Evolutionary conservation across 805 yeast species (phyloP), one percentile per base, ranked within the genome.

Genomic region (Monosporozyma unispora): DNA sequence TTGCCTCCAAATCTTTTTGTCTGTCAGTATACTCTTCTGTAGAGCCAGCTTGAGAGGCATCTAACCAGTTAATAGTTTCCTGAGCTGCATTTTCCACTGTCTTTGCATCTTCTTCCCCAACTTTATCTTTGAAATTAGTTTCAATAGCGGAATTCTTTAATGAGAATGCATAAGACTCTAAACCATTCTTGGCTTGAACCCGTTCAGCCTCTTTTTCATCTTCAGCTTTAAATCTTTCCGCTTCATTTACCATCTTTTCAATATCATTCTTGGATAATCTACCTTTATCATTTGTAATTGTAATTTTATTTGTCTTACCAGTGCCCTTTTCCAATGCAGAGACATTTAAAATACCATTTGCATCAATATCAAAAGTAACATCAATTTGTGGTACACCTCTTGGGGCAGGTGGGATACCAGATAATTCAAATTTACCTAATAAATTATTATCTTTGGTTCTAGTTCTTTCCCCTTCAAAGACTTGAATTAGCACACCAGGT

Each of bases 301-400:
- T 90, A 69, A 90, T 91, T 83, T 91, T 84, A 78, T 84, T 88
- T 61, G 96, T 75, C 80, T 90, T 91, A 78, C 97, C 98, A 57
- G 97, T 91, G 77, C 96, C 96, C 81, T 91, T 90, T 79, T 90
- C 98, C 61, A 89, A 78, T 52, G 97, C 97, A 60, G 95, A 84
- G 51, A 90, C 97, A 73, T 90, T 90, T 74, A 90, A 78, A 74
- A 90, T 90, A 78, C 97, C 97, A 73, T 90, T 90, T 58, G 97
- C 96, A 72, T 90, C 97, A 66, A 90, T 77, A 72, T 90, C 97
- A 68, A 90, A 90, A 64, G 96, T 90, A 60, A 90, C 97, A 79
- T 90, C 97, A 64, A 90, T 84, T 78, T 89, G 96, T 67, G 97
- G 97, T 58, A 86, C 95, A 80, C 97, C 97, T 77, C 96, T 88